Evolutionary conservation across 75 land plant species (phyloP).

Genomic region (Picea glauca): DNA sequence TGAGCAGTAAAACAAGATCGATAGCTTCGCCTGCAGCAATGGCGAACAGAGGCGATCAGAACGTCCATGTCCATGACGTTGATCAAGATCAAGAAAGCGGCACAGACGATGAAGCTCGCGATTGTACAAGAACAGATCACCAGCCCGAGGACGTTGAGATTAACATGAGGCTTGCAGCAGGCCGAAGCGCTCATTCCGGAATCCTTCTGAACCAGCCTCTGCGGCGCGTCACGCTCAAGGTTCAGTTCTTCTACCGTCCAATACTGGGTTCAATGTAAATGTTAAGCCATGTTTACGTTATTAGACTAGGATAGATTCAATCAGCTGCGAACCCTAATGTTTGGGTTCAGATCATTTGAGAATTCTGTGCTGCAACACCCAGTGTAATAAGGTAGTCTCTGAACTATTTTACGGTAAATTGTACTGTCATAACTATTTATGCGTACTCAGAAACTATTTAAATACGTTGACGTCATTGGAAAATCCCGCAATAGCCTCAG

Average conservation of each 20-base stretch:
- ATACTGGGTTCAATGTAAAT: background rate
- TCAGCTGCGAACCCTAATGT: no score
- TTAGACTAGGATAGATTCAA: no score
- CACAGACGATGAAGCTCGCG: background rate
- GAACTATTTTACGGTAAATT: no score
- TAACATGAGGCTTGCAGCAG: background rate
- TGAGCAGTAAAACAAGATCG: background rate
- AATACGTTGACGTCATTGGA: no score
- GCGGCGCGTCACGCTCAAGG: conserved; percentile 5
- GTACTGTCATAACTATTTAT: no score
- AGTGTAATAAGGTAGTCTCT: no score
- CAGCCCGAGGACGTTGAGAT: background rate
- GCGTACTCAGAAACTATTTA: no score
- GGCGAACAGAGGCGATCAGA: background rate
- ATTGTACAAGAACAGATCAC: no score
- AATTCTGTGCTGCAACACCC: no score
- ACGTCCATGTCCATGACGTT: background rate
- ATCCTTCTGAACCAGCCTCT: background rate
- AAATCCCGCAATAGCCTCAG: no score
- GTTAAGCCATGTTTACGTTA: no score
- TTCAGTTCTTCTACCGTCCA: background rate
- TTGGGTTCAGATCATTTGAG: no score
- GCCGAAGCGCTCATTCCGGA: background rate
- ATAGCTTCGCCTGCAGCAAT: background rate
- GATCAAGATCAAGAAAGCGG: background rate